Evolutionary conservation across 257 asterid species (phyloP).

Genomic region (Nicotiana undulata): DNA sequence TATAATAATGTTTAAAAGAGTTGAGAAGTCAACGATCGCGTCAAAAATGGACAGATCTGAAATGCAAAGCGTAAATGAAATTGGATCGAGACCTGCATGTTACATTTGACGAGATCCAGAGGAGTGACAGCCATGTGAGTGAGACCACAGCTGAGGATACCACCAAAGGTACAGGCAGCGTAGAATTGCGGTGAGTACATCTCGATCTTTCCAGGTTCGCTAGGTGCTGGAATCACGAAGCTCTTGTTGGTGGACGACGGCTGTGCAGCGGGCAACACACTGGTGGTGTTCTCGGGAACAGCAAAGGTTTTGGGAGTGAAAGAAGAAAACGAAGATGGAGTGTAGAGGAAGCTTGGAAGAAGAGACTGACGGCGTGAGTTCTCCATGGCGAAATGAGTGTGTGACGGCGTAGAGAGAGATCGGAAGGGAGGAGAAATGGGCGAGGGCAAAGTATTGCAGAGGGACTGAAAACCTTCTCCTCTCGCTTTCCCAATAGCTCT

Average conservation of each 20-base stretch:
- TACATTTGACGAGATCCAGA: slow-evolving; percentile 94
- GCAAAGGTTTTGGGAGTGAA: slow-evolving; percentile 32
- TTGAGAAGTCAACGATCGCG: background rate
- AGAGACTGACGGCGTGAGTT: slow-evolving; percentile 53
- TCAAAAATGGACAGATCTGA: background rate
- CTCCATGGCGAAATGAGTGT: slow-evolving; percentile 21
- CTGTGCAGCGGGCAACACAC: slow-evolving; percentile 1
- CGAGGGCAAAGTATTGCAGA: background rate
- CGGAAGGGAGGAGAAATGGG: background rate
- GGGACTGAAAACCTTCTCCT: background rate
- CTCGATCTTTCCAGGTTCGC: slow-evolving; percentile 71
- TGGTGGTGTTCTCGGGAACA: slow-evolving; percentile 16
- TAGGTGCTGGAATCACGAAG: slow-evolving; percentile 63
- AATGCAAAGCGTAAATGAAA: background rate
- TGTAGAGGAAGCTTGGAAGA: slow-evolving; percentile 58
- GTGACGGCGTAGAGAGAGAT: slow-evolving; percentile 14
- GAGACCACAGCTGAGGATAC: slow-evolving; percentile 89
- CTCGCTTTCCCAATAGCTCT: background rate
- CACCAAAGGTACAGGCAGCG: slow-evolving; percentile 84
- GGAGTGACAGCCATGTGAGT: slow-evolving; percentile 96
- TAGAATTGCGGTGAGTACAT: slow-evolving; percentile 73
- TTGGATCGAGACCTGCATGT: slow-evolving; percentile 60
- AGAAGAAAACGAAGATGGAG: slow-evolving; percentile 33
- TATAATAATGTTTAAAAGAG: background rate
- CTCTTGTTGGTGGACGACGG: slow-evolving; percentile 16